Conservation (phyloP, 129 eudicot genomes). For the Oenanthe sinensis region DNA sequence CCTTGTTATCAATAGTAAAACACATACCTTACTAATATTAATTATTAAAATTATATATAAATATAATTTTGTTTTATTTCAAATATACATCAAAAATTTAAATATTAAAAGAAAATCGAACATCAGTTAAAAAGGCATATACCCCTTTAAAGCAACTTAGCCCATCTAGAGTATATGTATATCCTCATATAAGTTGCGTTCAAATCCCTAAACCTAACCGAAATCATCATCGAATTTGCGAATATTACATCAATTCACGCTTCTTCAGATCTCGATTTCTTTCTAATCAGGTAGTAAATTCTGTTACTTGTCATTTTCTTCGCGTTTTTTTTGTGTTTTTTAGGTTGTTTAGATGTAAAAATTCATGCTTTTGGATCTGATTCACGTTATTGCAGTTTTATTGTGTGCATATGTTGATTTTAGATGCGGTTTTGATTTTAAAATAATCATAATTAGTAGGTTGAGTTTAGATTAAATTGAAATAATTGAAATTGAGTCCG, state of each 20-base stretch:
- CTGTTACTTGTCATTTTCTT: neutral
- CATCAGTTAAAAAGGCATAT: too few relatives aligned
- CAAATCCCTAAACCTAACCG: neutral
- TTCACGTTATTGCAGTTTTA: neutral
- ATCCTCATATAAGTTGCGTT: neutral
- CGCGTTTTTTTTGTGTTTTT: neutral
- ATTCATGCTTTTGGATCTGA: neutral
- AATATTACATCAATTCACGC: neutral
- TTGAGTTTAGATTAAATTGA: neutral
- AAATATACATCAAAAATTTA: too few relatives aligned
- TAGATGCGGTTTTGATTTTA: neutral
- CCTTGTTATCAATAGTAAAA: too few relatives aligned
- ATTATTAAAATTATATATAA: too few relatives aligned
- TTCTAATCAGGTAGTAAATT: neutral
- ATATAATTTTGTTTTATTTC: too few relatives aligned
- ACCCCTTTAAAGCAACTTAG: neutral
- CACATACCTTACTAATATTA: too few relatives aligned
- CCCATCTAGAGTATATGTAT: neutral
- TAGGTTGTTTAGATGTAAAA: neutral
- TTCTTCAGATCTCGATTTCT: constrained; percentile 2
- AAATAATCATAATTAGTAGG: neutral
- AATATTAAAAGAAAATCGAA: too few relatives aligned
- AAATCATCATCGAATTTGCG: neutral
- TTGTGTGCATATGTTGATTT: neutral
- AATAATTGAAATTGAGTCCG: too few relatives aligned